Conservation (phyloP, 2,329 filamentous ascomycete genomes). For the Scytalidium sp. region DNA sequence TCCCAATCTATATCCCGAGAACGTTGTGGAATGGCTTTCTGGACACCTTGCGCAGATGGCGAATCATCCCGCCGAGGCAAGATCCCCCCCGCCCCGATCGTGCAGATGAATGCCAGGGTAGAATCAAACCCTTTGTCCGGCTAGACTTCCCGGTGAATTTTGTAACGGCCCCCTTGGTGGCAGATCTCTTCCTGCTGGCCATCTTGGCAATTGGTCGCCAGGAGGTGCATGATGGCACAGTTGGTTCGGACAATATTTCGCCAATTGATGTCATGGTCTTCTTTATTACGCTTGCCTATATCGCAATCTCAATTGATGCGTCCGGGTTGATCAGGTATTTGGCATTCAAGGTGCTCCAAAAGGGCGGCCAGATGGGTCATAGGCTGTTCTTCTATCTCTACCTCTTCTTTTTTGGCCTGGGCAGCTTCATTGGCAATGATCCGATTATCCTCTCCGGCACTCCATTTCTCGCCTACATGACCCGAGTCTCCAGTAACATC, state of each 20-base stretch:
- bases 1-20: slow-evolving; percentile 60
- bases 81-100: slow-evolving; percentile 18
- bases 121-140: slow-evolving; percentile 40
- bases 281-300: slow-evolving; percentile 72
- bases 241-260: slow-evolving; percentile 62
- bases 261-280: slow-evolving; percentile 74
- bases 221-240: slow-evolving; percentile 67
- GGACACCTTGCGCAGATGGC: slow-evolving; percentile 39
- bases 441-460: slow-evolving; percentile 74
- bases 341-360: slow-evolving; percentile 67
- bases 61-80: slow-evolving; percentile 49
- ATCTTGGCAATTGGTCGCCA: slow-evolving; percentile 63
- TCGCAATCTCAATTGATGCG: slow-evolving; percentile 74
- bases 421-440: slow-evolving; percentile 70
- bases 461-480: slow-evolving; percentile 75
- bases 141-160: slow-evolving; percentile 66
- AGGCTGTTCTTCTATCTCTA: slow-evolving; percentile 72
- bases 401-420: slow-evolving; percentile 66
- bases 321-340: slow-evolving; percentile 69
- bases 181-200: slow-evolving; percentile 68
- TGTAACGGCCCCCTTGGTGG: slow-evolving; percentile 67
- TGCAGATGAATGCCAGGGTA: slow-evolving; percentile 18
- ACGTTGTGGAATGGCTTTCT: slow-evolving; percentile 41
- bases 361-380: slow-evolving; percentile 65
- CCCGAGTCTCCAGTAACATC: slow-evolving; percentile 70